Base-by-base conservation (phyloP, 331 rosid genomes). In the Acacia concinna region DNA sequence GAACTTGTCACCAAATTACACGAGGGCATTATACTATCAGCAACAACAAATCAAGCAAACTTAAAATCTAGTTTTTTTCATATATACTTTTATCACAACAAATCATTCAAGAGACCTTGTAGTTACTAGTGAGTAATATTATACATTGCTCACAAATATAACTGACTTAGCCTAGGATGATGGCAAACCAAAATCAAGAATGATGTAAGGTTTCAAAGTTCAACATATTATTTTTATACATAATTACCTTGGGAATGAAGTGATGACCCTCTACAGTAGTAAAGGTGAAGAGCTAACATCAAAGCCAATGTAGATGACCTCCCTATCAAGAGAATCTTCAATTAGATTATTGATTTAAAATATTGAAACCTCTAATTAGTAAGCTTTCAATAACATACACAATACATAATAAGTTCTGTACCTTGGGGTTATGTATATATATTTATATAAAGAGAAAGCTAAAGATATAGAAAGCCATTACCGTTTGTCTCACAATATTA, bases 401-500 rank as follows among this genome's bases (percentile, higher is more conserved):
- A 46, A 80, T 43, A 30, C 66, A 34, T 8, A 65, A 23, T 25
- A 87, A 62, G 71, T 77, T 72, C 30, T 79, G 68, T 46, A 76
- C 60, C 44, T 43, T 25, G n/a, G 44, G 74, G 7, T n/a, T 17
- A n/a, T n/a, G n/a, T n/a, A n/a, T n/a, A n/a, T n/a, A n/a, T n/a
- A n/a, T n/a, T n/a, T n/a, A n/a, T n/a, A n/a, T 4, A 11, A 17
- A 37, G 35, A 40, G 73, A 30, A 12, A 68, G 32, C 43, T 38
- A 37, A 11, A 21, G 52, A 20, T n/a, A n/a, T n/a, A n/a, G n/a
- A 75, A n/a, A 76, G 32, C 54, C 41, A 46, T 34, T 86, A 93
- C 99, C 98, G 84, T 93, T 88, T 4, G 89, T 89, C 77, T 89
- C 98, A 3, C 95, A 91, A 84, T 86, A 96, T 54, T 94, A 68